Conservation (phyloP, 371 early-diverging fungal species). For the Zychaea mexicana region DNA sequence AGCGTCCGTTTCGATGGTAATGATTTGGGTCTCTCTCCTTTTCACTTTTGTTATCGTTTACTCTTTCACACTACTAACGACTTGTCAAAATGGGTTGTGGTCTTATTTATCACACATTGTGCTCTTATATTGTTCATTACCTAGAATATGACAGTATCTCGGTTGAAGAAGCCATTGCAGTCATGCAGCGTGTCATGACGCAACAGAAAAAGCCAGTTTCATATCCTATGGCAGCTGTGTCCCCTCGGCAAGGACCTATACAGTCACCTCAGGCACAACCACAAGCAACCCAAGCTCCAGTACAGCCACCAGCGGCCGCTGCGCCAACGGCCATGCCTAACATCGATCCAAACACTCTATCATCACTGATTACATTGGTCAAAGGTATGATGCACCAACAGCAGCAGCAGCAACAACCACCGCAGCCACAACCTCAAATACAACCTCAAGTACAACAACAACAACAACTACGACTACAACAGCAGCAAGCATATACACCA, state of each 20-base stretch:
- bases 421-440: not conserved
- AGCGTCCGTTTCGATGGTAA: conserved; percentile 40
- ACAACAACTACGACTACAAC: not conserved
- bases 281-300: not conserved
- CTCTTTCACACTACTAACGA: no score
- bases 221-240: no score
- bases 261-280: not conserved
- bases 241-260: not conserved
- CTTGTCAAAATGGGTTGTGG: no score
- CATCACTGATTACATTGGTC: conserved; percentile 3
- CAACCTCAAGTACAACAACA: conserved; percentile 5
- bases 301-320: not conserved
- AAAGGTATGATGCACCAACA: conserved; percentile 9
- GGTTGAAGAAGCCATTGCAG: conserved; percentile 34
- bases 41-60: no score
- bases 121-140: not conserved
- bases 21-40: not conserved
- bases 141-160: conserved; percentile 38
- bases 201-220: no score
- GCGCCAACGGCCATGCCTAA: not conserved
- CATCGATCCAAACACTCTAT: conserved; percentile 11
- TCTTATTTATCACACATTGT: not conserved
- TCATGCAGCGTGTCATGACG: conserved; percentile 17
- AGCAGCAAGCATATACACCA: not conserved
- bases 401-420: conserved; percentile 4